Conservation (phyloP, 116 monocot genomes). For the Posidonia oceanica region DNA sequence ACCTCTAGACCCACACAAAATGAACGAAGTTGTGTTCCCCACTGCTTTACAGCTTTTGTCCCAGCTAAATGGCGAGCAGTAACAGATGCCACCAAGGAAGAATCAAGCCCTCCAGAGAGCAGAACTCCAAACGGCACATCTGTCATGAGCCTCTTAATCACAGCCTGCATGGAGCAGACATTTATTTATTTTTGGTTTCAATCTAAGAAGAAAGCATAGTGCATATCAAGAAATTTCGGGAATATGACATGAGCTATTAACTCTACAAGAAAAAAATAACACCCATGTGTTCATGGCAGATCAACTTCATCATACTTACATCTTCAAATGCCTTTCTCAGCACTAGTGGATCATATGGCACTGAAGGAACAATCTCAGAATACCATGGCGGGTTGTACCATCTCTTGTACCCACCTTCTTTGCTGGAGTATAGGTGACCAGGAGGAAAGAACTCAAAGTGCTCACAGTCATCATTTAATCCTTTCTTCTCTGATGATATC, state of each 20-base stretch:
- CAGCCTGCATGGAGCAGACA: constrained; percentile 26
- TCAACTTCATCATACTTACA: constrained; percentile 21
- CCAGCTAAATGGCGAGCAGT: constrained; percentile 55
- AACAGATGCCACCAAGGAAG: constrained; percentile 70
- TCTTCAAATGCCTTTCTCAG: constrained; percentile 74
- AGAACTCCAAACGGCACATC: constrained; percentile 83
- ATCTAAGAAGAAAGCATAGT: too few species aligned
- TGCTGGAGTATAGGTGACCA: constrained; percentile 75
- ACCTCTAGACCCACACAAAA: constrained; percentile 62
- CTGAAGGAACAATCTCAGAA: constrained; percentile 42
- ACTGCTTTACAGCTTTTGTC: constrained; percentile 60
- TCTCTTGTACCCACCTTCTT: constrained; percentile 31
- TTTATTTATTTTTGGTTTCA: background rate
- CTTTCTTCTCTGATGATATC: constrained; percentile 90
- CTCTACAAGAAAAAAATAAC: too few species aligned
- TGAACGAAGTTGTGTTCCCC: constrained; percentile 72
- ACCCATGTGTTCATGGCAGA: too few species aligned
- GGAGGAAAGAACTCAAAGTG: constrained; percentile 77
- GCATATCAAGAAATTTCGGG: too few species aligned
- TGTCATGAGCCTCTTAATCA: constrained; percentile 80
- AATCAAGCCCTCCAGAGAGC: constrained; percentile 77
- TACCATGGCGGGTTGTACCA: constrained; percentile 78
- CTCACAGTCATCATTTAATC: constrained; percentile 64
- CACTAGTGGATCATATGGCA: constrained; percentile 57
- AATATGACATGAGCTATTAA: too few species aligned